These are phyloP conservation scores for Agrostemma githago DNA, from an alignment of 148 eudicot species.

Conservation along the genomic window DNA sequence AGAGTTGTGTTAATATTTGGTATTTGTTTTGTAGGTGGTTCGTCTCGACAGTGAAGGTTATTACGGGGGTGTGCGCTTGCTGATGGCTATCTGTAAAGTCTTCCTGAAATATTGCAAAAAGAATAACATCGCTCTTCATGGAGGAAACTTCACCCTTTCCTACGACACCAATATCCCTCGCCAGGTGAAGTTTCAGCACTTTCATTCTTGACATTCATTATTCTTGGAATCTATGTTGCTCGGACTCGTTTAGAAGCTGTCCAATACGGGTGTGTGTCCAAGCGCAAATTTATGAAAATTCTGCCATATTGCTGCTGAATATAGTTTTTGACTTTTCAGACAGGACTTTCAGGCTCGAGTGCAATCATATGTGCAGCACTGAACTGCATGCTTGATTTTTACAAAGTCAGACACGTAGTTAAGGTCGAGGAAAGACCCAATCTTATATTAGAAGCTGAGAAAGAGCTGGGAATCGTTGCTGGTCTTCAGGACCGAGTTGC, in stretches of 20 bases:
- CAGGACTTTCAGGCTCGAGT: conserved; percentile 94
- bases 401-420: conserved; percentile 64
- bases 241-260: no score
- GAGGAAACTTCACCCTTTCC: conserved; percentile 68
- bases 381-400: conserved; percentile 89
- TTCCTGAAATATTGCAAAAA: conserved; percentile 67
- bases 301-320: conserved; percentile 14
- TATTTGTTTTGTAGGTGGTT: conserved; percentile 45
- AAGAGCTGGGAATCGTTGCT: conserved; percentile 95
- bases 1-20: background rate
- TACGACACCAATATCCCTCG: conserved; percentile 96
- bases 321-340: conserved; percentile 40
- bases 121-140: conserved; percentile 48
- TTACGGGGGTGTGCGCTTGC: conserved; percentile 95
- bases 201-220: background rate
- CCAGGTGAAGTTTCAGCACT: conserved; percentile 47
- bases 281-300: no score
- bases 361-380: conserved; percentile 96
- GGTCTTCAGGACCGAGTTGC: conserved; percentile 95
- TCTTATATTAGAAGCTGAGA: conserved; percentile 81
- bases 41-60: conserved; percentile 76
- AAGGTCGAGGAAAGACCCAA: conserved; percentile 79
- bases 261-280: no score
- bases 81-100: conserved; percentile 87
- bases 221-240: background rate